A percentile compares a stretch with the other conserved stretches of the same genome.
These are phyloP conservation scores for Ustilago sp. DNA, from an alignment of 1,284 basidiomycete species.

Conservation along the genomic window DNA sequence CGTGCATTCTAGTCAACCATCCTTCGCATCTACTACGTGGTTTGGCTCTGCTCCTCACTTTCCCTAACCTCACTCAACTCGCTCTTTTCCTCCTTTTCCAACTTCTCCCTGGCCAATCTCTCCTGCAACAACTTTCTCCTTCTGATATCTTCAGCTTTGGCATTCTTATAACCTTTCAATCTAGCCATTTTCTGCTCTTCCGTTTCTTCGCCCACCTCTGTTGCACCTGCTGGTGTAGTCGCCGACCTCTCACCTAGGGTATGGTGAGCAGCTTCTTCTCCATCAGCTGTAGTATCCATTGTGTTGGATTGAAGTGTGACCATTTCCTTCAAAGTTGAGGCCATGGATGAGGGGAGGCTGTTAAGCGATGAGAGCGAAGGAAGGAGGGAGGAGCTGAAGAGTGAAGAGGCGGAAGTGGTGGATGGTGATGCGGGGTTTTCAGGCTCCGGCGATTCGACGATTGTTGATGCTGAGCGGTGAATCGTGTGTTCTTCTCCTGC, in stretches of 20 bases:
- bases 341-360: conserved; percentile 21
- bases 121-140: conserved; percentile 36
- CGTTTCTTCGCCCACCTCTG: conserved; percentile 6
- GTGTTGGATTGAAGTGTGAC: conserved; percentile 18
- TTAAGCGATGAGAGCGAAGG: conserved; percentile 22
- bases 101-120: conserved; percentile 18
- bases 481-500: background rate
- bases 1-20: background rate
- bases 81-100: conserved; percentile 14
- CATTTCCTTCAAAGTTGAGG: conserved; percentile 34
- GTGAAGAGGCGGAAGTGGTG: background rate
- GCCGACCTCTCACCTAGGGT: background rate
- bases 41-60: background rate
- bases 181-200: conserved; percentile 34
- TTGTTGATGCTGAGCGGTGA: conserved; percentile 9
- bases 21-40: background rate
- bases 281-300: conserved; percentile 39
- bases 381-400: conserved; percentile 9
- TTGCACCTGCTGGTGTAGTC: conserved; percentile 6
- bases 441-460: conserved; percentile 15
- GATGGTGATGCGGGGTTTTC: background rate
- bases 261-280: conserved; percentile 14
- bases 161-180: conserved; percentile 51
- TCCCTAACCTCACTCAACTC: conserved; percentile 1
- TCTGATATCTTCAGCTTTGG: conserved; percentile 52